These are phyloP conservation scores for Ramicandelaber brevisporus DNA, from an alignment of 192 early-diverging fungal genomes.

Conservation along the genomic window DNA sequence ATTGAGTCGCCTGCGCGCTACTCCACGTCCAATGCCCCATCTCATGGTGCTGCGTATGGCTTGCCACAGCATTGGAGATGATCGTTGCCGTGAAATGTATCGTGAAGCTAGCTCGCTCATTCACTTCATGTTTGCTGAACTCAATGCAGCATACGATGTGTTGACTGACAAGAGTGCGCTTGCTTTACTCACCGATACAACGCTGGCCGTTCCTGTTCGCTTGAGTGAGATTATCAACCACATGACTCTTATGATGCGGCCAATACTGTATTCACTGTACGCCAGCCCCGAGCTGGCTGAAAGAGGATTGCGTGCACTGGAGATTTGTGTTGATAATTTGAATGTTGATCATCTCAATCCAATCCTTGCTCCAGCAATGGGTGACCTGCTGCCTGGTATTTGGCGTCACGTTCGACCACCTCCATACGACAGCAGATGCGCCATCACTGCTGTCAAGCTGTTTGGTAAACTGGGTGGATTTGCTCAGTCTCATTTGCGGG, in stretches of 20 bases:
- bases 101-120: slow-evolving; percentile 86
- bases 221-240: slow-evolving; percentile 82
- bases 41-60: slow-evolving; percentile 72
- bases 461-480: slow-evolving; percentile 94
- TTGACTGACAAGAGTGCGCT: slow-evolving; percentile 56
- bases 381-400: slow-evolving; percentile 80
- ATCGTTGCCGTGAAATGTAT: slow-evolving; percentile 83
- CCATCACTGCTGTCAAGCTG: slow-evolving; percentile 68
- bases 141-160: slow-evolving; percentile 60
- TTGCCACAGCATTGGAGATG: slow-evolving; percentile 92
- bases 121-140: slow-evolving; percentile 67
- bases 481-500: no score
- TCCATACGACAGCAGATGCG: slow-evolving; percentile 62
- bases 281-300: slow-evolving; percentile 82
- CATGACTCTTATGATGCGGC: slow-evolving; percentile 82
- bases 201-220: slow-evolving; percentile 87
- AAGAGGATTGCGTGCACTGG: slow-evolving; percentile 83
- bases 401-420: slow-evolving; percentile 76
- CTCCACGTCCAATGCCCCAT: slow-evolving; percentile 75
- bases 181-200: slow-evolving; percentile 94
- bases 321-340: slow-evolving; percentile 94
- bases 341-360: slow-evolving; percentile 93
- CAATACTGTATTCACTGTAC: slow-evolving; percentile 78
- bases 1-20: slow-evolving; percentile 55
- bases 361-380: slow-evolving; percentile 78